A percentile compares a stretch with the other conserved stretches of the same genome.
phyloP scores from a whole-genome alignment of 179 eudicot genomes.

The Silene noctiflora region DNA sequence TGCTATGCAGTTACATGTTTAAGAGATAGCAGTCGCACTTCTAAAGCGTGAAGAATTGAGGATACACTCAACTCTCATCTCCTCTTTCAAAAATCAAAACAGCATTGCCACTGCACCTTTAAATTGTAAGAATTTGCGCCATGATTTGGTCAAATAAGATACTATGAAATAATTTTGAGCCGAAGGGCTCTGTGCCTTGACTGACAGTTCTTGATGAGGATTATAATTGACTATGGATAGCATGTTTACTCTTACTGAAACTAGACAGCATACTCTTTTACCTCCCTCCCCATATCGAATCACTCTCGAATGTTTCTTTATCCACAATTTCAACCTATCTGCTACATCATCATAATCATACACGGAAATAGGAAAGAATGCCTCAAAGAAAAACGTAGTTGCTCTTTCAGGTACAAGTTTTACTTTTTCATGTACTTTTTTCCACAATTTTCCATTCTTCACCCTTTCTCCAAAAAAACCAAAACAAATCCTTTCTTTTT shows the following conservation, averaged over 20 bases:
- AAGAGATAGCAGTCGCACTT: background rate
- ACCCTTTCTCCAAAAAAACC: no score
- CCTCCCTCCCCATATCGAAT: background rate
- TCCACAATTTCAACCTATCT: background rate
- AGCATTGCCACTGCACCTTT: background rate
- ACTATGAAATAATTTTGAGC: background rate
- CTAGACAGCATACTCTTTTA: background rate
- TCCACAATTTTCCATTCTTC: no score
- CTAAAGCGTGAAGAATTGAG: background rate
- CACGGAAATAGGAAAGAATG: background rate
- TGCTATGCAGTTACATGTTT: no score
- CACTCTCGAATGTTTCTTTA: background rate
- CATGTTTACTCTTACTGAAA: background rate
- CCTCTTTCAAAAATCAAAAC: background rate
- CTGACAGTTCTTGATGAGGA: background rate
- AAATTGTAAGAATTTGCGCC: background rate
- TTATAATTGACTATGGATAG: background rate
- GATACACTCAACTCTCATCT: background rate
- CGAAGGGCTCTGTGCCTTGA: background rate
- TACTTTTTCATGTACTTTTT: no score
- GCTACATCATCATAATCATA: background rate
- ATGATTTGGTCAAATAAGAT: background rate
- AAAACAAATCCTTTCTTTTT: no score
- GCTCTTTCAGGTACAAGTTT: no score
- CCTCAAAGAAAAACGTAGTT: background rate